phyloP scores from a whole-genome alignment of 2,329 filamentous ascomycete genomes.

The Bipolaris cookei region DNA sequence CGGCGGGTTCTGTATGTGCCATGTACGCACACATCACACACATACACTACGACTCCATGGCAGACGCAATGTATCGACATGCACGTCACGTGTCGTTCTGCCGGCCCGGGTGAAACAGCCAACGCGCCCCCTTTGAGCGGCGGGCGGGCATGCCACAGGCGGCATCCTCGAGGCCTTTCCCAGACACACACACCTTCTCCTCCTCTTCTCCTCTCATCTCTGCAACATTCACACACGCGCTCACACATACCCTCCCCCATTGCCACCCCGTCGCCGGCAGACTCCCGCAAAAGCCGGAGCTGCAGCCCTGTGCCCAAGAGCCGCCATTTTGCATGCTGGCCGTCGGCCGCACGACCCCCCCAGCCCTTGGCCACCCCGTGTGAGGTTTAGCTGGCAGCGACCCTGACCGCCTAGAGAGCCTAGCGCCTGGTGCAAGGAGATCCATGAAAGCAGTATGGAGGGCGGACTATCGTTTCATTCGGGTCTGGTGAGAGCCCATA shows the following conservation, averaged over 20 bases:
- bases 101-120: constrained; percentile 15
- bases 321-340: constrained; percentile 6
- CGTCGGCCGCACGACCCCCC: not conserved
- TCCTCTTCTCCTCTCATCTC: no score
- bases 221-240: constrained; percentile 6
- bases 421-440: constrained; percentile 29
- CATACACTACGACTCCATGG: no score
- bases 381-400: constrained; percentile 11
- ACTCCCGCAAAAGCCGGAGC: no score
- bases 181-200: not conserved
- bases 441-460: constrained; percentile 46
- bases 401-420: constrained; percentile 15
- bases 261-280: not conserved
- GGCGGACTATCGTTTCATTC: constrained; percentile 30
- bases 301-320: constrained; percentile 9
- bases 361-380: constrained; percentile 4
- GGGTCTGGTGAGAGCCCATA: constrained; percentile 29
- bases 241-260: not conserved
- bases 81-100: constrained; percentile 10
- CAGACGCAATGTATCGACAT: not conserved
- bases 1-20: no score
- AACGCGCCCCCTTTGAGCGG: constrained; percentile 29
- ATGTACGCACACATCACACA: no score
- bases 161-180: not conserved
- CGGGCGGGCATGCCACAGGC: constrained; percentile 10